Evolutionary conservation across 2,329 filamentous ascomycete genomes (phyloP).

Genomic region (Aureobasidium mangrovei): DNA sequence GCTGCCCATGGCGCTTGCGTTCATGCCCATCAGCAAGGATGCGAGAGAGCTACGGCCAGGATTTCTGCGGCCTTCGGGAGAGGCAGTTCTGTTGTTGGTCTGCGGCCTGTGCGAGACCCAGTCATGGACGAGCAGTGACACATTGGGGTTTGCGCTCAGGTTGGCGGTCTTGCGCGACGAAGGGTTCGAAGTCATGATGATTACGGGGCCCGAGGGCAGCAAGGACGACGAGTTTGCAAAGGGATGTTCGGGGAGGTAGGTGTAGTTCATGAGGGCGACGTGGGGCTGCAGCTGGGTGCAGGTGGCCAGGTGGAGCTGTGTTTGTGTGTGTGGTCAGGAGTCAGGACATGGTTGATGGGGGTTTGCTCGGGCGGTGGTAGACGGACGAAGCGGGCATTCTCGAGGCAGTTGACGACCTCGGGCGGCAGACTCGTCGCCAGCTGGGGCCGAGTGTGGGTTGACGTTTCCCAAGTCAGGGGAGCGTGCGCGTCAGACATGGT

Average conservation of each 20-base stretch:
- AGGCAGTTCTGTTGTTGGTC: slow-evolving; percentile 50
- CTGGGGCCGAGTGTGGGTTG: slow-evolving; percentile 63
- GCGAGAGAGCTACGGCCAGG: slow-evolving; percentile 57
- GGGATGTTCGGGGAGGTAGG: slow-evolving; percentile 59
- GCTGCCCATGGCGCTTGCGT: slow-evolving; percentile 75
- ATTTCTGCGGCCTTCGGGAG: slow-evolving; percentile 38
- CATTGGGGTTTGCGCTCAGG: slow-evolving; percentile 71
- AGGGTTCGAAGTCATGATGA: slow-evolving; percentile 84
- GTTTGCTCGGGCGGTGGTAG: slow-evolving; percentile 23
- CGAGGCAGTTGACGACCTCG: slow-evolving; percentile 82
- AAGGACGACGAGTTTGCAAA: slow-evolving; percentile 54
- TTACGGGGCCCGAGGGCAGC: slow-evolving; percentile 45
- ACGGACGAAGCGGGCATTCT: slow-evolving; percentile 86
- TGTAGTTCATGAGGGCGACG: slow-evolving; percentile 98
- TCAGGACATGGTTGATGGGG: slow-evolving; percentile 10
- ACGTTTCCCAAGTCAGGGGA: slow-evolving; percentile 34
- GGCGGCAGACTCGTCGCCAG: slow-evolving; percentile 61
- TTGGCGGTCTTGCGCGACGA: slow-evolving; percentile 74
- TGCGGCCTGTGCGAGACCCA: slow-evolving; percentile 92
- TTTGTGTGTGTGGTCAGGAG: background rate
- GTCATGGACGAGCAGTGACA: slow-evolving; percentile 93
- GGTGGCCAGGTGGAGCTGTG: slow-evolving; percentile 87
- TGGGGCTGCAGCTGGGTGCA: slow-evolving; percentile 76
- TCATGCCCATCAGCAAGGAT: slow-evolving; percentile 77
- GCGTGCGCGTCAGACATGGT: slow-evolving; percentile 22